Conservation (phyloP, 2,329 filamentous ascomycete species). For the Monilinia aucupariae region DNA sequence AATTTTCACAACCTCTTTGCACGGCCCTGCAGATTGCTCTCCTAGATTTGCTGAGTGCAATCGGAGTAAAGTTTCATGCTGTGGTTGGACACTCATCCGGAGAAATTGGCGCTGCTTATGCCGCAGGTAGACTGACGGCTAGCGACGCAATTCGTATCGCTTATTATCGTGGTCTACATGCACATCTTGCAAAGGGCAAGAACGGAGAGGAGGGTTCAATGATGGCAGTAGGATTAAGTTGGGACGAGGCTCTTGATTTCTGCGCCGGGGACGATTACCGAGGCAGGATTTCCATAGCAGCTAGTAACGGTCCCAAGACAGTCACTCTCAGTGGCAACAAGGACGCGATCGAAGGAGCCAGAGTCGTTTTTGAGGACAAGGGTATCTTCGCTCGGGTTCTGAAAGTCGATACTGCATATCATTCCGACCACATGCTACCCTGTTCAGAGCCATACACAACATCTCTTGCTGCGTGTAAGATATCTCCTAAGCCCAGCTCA, state of each 20-base stretch:
- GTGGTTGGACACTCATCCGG: constrained; percentile 45
- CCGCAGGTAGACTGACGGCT: constrained; percentile 35
- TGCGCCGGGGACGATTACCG: constrained; percentile 17
- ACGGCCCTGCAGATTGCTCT: constrained; percentile 45
- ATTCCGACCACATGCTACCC: constrained; percentile 27
- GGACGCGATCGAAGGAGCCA: constrained; percentile 19
- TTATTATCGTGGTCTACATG: constrained; percentile 37
- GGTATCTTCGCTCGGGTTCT: constrained; percentile 20
- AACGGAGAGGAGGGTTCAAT: constrained; percentile 40
- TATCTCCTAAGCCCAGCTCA: constrained; percentile 22
- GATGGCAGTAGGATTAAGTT: constrained; percentile 42
- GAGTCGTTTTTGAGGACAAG: constrained; percentile 19
- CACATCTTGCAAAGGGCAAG: constrained; percentile 21
- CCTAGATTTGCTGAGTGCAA: constrained; percentile 40
- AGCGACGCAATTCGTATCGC: constrained; percentile 40
- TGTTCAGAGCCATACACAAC: constrained; percentile 23
- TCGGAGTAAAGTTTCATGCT: constrained; percentile 36
- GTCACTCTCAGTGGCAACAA: constrained; percentile 30
- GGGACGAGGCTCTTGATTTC: constrained; percentile 18
- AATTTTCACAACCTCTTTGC: constrained; percentile 39
- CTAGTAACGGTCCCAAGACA: constrained; percentile 26
- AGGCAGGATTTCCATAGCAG: constrained; percentile 30
- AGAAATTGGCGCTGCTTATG: constrained; percentile 45
- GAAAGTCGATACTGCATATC: constrained; percentile 28
- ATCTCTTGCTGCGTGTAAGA: constrained; percentile 22